Percentiles rank a stretch among this genome's conserved stretches.
Conservation (phyloP, 2,329 filamentous ascomycete species). For the Exophiala sp. region DNA sequence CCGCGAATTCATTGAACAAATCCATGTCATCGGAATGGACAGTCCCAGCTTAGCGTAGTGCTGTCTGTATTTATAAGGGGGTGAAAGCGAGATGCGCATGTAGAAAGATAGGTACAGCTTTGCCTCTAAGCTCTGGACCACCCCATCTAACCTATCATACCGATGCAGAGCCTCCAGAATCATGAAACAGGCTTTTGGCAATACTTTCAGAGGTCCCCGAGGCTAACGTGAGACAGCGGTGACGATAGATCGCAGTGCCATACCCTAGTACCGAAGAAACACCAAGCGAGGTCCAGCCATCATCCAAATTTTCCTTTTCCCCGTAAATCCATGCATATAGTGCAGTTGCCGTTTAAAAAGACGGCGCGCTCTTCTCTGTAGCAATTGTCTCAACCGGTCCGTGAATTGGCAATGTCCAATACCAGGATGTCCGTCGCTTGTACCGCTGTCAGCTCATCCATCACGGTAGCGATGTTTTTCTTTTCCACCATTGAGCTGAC, state of each 20-base stretch:
- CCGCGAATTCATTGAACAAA: too few species aligned
- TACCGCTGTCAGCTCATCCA: constrained; percentile 72
- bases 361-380: not conserved
- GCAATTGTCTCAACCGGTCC: constrained; percentile 37
- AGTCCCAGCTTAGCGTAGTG: too few species aligned
- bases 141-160: not conserved
- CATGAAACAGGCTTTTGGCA: too few species aligned
- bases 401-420: constrained; percentile 75
- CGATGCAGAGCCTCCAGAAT: not conserved
- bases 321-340: too few species aligned
- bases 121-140: too few species aligned
- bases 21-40: too few species aligned
- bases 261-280: not conserved
- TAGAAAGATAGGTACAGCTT: too few species aligned
- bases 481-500: constrained; percentile 89
- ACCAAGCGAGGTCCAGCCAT: not conserved
- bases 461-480: constrained; percentile 74
- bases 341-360: too few species aligned
- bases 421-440: constrained; percentile 83
- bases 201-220: too few species aligned
- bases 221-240: not conserved
- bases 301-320: not conserved
- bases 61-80: too few species aligned
- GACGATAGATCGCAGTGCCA: not conserved
- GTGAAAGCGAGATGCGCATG: not conserved